These are phyloP conservation scores for Solanum lignicaule DNA, from an alignment of 257 asterid genomes.

Conservation along the genomic window DNA sequence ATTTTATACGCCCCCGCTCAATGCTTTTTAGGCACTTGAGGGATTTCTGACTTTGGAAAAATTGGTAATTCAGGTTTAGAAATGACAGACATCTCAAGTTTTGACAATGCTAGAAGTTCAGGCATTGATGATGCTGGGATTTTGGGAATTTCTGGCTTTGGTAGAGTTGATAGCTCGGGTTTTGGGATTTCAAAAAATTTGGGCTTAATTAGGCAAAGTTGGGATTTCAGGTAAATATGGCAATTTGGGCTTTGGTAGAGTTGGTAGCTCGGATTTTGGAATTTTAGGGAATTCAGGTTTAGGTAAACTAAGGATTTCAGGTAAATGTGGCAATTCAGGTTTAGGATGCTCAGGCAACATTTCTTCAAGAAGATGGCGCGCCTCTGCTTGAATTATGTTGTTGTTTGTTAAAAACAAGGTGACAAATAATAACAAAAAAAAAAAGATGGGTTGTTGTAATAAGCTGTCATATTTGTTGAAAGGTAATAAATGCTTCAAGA, in stretches of 20 bases:
- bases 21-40: neutral
- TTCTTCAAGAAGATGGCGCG: neutral
- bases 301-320: neutral
- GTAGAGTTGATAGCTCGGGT: constrained; percentile 12
- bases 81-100: neutral
- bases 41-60: neutral
- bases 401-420: neutral
- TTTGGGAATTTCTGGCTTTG: constrained; percentile 14
- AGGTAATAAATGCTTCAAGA: neutral
- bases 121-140: constrained; percentile 5
- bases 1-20: neutral
- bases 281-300: neutral
- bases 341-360: neutral
- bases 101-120: neutral
- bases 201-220: constrained; percentile 1
- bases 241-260: neutral
- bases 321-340: neutral
- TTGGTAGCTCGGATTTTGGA: constrained; percentile 9
- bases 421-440: neutral
- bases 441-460: neutral
- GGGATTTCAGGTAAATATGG: neutral
- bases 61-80: neutral
- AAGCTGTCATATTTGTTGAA: neutral
- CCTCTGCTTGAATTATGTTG: neutral
- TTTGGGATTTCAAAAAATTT: constrained; percentile 5